Evolutionary conservation across 805 yeast genomes (phyloP).

Genomic region (Lipomyces spencermartinsiae): DNA sequence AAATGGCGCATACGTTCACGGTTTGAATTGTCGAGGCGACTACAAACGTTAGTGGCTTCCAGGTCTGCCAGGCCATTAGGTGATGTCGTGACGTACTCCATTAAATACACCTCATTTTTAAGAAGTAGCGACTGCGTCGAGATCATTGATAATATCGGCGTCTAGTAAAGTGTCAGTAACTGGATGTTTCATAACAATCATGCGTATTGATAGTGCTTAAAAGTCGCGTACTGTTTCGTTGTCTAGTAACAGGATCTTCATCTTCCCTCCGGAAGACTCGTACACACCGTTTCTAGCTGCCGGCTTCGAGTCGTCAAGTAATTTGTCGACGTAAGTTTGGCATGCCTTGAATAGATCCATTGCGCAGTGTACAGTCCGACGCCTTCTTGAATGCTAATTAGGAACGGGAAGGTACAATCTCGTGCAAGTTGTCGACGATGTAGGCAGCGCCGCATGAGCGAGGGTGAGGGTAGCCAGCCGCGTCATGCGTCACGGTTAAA

Average conservation of each 20-base stretch:
- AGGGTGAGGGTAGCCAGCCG: not conserved
- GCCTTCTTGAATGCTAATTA: not conserved
- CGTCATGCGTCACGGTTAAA: no score
- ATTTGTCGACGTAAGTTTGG: slow-evolving; percentile 49
- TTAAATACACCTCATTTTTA: slow-evolving; percentile 81
- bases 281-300: slow-evolving; percentile 42
- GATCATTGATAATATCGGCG: slow-evolving; percentile 83
- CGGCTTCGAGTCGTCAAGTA: slow-evolving; percentile 41
- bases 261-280: slow-evolving; percentile 44
- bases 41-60: slow-evolving; percentile 1
- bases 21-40: slow-evolving; percentile 60
- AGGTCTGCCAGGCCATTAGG: not conserved
- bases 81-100: slow-evolving; percentile 55
- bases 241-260: slow-evolving; percentile 81
- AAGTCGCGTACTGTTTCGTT: slow-evolving; percentile 57
- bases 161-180: slow-evolving; percentile 42
- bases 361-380: not conserved
- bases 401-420: not conserved
- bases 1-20: slow-evolving; percentile 80
- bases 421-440: not conserved
- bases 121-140: slow-evolving; percentile 86
- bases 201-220: not conserved
- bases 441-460: not conserved
- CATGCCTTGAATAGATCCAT: slow-evolving; percentile 51
- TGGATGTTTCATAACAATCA: not conserved